These are phyloP conservation scores for Leucocoprinus leucothites DNA, from an alignment of 768 basidiomycete genomes.

Conservation along the genomic window DNA sequence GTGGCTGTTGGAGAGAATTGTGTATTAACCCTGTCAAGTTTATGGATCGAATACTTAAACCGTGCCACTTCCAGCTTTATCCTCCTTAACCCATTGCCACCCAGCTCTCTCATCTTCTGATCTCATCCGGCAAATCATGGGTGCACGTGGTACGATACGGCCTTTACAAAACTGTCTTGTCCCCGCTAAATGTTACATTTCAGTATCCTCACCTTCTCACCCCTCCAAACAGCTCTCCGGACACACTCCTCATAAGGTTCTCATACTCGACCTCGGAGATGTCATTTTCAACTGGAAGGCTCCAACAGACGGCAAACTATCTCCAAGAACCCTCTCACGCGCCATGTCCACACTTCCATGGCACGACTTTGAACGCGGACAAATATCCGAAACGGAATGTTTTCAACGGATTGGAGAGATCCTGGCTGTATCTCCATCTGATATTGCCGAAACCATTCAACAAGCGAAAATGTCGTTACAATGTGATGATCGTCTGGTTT, in stretches of 20 bases:
- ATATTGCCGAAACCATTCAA: constrained; percentile 41
- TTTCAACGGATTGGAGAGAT: constrained; percentile 37
- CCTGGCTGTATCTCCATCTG: constrained; percentile 32
- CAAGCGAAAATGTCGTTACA: constrained; percentile 45
- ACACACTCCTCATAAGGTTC: not conserved
- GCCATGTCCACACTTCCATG: constrained; percentile 46
- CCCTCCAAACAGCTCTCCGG: too few relatives aligned
- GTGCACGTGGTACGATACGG: too few relatives aligned
- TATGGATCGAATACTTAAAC: too few relatives aligned
- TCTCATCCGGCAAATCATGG: too few relatives aligned
- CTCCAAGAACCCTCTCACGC: constrained; percentile 34
- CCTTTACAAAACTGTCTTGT: too few relatives aligned
- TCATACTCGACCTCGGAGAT: constrained; percentile 57
- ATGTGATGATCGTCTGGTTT: constrained; percentile 41
- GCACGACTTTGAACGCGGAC: constrained; percentile 52
- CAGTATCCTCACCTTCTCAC: too few relatives aligned
- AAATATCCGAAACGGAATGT: constrained; percentile 39
- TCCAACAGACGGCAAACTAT: constrained; percentile 38
- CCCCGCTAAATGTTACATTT: too few relatives aligned
- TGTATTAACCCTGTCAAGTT: too few relatives aligned
- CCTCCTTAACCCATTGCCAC: too few relatives aligned
- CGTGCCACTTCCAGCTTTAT: too few relatives aligned
- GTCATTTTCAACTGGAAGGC: constrained; percentile 55
- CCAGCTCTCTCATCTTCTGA: too few relatives aligned
- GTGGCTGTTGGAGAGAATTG: too few relatives aligned